Percentiles rank a stretch among this genome's conserved stretches.
Evolutionary conservation across 108 stramenopile genomes (phyloP).

Genomic region (Skeletonema tropicum): DNA sequence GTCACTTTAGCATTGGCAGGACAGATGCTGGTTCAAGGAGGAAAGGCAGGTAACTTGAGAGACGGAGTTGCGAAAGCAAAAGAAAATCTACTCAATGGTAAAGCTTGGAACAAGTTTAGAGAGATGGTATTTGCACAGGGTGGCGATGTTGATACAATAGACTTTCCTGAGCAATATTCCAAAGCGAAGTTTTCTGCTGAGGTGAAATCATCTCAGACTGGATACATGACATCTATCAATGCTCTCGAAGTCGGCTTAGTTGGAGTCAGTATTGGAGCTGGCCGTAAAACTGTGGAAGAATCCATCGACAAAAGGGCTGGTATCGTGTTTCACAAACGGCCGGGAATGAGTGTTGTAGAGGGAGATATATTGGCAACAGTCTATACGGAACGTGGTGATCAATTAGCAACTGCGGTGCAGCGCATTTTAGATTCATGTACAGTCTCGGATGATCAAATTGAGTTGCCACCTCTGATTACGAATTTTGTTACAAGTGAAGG

Average conservation of each 20-base stretch:
- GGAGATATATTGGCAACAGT: slow-evolving; percentile 60
- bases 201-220: slow-evolving; percentile 39
- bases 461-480: slow-evolving; percentile 22
- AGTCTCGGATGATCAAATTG: slow-evolving; percentile 25
- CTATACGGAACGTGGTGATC: slow-evolving; percentile 29
- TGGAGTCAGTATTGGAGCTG: slow-evolving; percentile 71
- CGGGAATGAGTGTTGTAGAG: slow-evolving; percentile 54
- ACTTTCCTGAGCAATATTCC: slow-evolving; percentile 37
- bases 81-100: slow-evolving; percentile 60
- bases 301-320: slow-evolving; percentile 69
- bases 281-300: slow-evolving; percentile 63
- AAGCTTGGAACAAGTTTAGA: slow-evolving; percentile 64
- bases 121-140: slow-evolving; percentile 85
- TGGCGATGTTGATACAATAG: slow-evolving; percentile 57
- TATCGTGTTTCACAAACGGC: slow-evolving; percentile 55
- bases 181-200: slow-evolving; percentile 31
- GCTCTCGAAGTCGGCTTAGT: slow-evolving; percentile 61
- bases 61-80: slow-evolving; percentile 52
- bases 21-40: slow-evolving; percentile 80
- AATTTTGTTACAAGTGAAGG: slow-evolving; percentile 43
- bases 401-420: slow-evolving; percentile 16
- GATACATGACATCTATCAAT: slow-evolving; percentile 58
- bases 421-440: slow-evolving; percentile 9
- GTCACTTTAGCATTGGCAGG: slow-evolving; percentile 68
- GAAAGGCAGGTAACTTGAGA: slow-evolving; percentile 34